Evolutionary conservation across 176 grass and related monocot species (phyloP), one percentile per base, ranked within the genome.

Genomic region (Avena insularis): DNA sequence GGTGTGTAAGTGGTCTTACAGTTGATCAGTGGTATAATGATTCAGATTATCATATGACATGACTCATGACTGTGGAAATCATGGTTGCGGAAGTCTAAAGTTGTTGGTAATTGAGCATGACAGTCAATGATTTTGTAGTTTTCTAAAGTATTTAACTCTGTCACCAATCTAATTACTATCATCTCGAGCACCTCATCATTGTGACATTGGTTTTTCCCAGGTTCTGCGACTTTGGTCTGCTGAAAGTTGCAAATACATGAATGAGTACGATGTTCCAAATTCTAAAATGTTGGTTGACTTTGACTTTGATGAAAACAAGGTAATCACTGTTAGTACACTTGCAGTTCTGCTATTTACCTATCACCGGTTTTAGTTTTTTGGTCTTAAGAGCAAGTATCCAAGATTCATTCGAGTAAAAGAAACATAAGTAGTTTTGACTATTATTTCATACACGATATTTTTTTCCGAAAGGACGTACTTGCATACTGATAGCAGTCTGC

Each of bases 301-400:
- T 53, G 90, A 96, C 85, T 98, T 98, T 92, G 96, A 98, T 87
- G 96, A 98, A 68, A 98, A 95, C 83, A 98, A 98, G 93, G 96
- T 98, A 93, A 87, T 58, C 29, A 33, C 14, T 55, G 5, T 82
- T 19, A 3, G 23, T 13, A 35, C 12, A 55, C 12, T 16, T 40
- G 12, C 12, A 57, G 38, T 23, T 85, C 20, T 79, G 19, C 20
- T 80, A 74, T 80, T 33, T 51, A 72, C 4, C 27, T 84, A 63
- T 77, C 29, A 36, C 53, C 59, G 65, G 75, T 55, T 85, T 23
- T 36, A 13, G 5, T 21, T 25, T 85, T 56, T 25, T 76, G 58
- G 53, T 47, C 60, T 76, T 82, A 76, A 74, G 12, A 89, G 43
- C n/a, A 74, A 16, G 40, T 48, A 75, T 84, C 59, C 29, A 25